Conservation (phyloP, 495 filamentous ascomycete species). For the Penicillium silybi region DNA sequence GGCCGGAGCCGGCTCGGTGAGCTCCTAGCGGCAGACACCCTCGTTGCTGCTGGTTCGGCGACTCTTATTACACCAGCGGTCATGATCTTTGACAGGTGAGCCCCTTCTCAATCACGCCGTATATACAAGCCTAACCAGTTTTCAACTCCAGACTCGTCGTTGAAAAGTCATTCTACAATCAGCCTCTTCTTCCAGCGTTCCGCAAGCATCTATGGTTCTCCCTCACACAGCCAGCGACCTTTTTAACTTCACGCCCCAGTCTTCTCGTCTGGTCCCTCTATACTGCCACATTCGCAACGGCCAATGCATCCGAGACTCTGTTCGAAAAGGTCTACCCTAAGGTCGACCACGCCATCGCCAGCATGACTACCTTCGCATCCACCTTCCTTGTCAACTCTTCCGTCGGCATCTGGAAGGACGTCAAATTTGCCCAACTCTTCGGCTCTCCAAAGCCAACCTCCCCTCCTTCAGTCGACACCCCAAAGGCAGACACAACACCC, state of each 20-base stretch:
- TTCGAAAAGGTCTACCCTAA: conserved; percentile 35
- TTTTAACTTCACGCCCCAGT: conserved; percentile 72
- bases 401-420: conserved; percentile 45
- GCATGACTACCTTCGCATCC: conserved; percentile 32
- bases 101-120: no score
- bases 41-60: conserved; percentile 38
- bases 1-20: conserved; percentile 30
- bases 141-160: conserved; percentile 55
- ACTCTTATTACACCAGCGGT: conserved; percentile 37
- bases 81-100: conserved; percentile 40
- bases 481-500: conserved; percentile 31
- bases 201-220: conserved; percentile 57
- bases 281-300: conserved; percentile 81
- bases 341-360: conserved; percentile 48
- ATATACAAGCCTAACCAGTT: no score
- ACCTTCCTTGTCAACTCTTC: conserved; percentile 41
- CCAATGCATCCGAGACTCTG: conserved; percentile 61
- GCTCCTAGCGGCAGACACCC: conserved; percentile 29
- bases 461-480: conserved; percentile 37
- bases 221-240: conserved; percentile 59
- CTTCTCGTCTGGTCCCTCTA: conserved; percentile 79
- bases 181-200: conserved; percentile 61
- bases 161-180: conserved; percentile 80
- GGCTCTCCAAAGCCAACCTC: conserved; percentile 23
- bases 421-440: conserved; percentile 43